These are phyloP conservation scores for Penicillium diatomitis DNA, from an alignment of 495 filamentous ascomycete genomes.

Conservation along the genomic window DNA sequence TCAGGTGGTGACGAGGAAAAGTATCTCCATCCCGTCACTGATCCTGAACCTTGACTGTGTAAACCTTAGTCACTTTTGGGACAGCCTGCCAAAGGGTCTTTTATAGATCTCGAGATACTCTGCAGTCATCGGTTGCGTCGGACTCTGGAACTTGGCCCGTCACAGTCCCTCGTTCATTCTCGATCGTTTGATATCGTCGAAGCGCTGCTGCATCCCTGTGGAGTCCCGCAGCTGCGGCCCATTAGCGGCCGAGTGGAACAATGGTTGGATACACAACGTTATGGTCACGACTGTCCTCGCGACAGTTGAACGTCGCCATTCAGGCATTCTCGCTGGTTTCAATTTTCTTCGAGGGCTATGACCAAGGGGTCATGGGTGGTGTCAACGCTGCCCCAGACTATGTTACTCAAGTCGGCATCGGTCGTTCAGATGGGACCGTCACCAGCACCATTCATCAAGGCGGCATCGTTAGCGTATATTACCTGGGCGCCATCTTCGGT, in stretches of 20 bases:
- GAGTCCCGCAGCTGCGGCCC: neutral
- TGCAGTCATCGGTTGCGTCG: too few relatives aligned
- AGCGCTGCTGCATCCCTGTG: too few relatives aligned
- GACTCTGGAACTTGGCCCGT: too few relatives aligned
- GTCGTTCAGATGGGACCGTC: constrained; percentile 26
- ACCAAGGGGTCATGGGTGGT: constrained; percentile 45
- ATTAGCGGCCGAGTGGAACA: neutral
- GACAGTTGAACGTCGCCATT: constrained; percentile 34
- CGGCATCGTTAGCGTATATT: constrained; percentile 46
- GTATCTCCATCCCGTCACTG: too few relatives aligned
- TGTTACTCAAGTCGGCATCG: constrained; percentile 27
- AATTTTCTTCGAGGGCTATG: constrained; percentile 50
- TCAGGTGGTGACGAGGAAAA: too few relatives aligned
- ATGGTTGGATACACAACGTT: constrained; percentile 30
- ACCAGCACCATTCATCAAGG: constrained; percentile 33
- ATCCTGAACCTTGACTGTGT: too few relatives aligned
- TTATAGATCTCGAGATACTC: too few relatives aligned
- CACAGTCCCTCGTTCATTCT: too few relatives aligned
- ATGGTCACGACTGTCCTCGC: constrained; percentile 33
- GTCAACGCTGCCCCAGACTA: constrained; percentile 36
- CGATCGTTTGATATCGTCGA: too few relatives aligned
- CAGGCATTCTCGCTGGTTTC: constrained; percentile 38
- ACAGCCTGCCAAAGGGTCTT: too few relatives aligned
- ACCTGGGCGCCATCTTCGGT: constrained; percentile 46
- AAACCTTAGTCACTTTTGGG: too few relatives aligned